A percentile compares a stretch with the other conserved stretches of the same genome.
Evolutionary conservation across 2,329 filamentous ascomycete genomes (phyloP).

Genomic region (Microdochium bolleyi): DNA sequence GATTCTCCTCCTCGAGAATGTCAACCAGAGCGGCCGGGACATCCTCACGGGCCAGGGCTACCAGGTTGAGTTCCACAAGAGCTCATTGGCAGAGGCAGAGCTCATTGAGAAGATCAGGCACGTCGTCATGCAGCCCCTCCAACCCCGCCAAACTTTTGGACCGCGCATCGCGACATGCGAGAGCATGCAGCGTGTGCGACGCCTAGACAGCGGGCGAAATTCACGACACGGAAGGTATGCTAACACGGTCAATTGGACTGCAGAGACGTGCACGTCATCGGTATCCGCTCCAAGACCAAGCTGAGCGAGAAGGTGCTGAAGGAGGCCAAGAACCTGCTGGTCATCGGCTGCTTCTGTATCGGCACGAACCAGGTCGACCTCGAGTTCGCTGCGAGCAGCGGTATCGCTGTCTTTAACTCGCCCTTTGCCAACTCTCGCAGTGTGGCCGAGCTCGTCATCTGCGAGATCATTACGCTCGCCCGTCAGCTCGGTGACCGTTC

Average conservation of each 20-base stretch:
- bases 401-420: constrained; percentile 98
- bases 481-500: constrained; percentile 90
- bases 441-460: constrained; percentile 93
- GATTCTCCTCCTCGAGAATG: constrained; percentile 90
- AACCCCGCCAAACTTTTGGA: background rate
- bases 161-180: background rate
- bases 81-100: constrained; percentile 82
- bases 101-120: constrained; percentile 95
- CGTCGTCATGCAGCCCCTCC: constrained; percentile 17
- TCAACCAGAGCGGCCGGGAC: constrained; percentile 82
- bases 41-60: constrained; percentile 83
- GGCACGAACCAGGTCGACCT: constrained; percentile 94
- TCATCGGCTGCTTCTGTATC: constrained; percentile 98
- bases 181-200: background rate
- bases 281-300: constrained; percentile 97
- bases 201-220: too few species aligned
- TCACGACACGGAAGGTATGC: background rate
- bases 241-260: constrained; percentile 9
- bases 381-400: constrained; percentile 70
- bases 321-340: constrained; percentile 88
- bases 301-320: constrained; percentile 76
- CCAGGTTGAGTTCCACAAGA: constrained; percentile 88
- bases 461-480: constrained; percentile 84
- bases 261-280: constrained; percentile 93
- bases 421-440: constrained; percentile 97